Percentiles rank a stretch among this genome's conserved stretches.
Conservation (phyloP, 768 basidiomycete species). For the Mycena floridula region DNA sequence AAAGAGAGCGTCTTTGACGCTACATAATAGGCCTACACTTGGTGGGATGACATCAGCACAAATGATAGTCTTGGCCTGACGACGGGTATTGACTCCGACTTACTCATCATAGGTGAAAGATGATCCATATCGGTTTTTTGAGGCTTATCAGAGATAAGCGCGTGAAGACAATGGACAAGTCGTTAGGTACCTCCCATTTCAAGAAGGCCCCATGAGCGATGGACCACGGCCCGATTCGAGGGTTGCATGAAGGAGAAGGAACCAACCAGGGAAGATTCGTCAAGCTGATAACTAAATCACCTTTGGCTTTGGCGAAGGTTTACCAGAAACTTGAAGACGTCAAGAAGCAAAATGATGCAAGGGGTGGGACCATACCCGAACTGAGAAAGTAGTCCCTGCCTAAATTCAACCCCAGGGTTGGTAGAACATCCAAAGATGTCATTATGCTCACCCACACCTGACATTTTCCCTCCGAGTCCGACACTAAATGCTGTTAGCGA, state of each 20-base stretch:
- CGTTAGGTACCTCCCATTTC: constrained; percentile 24
- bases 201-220: constrained; percentile 40
- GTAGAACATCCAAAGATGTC: constrained; percentile 29
- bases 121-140: constrained; percentile 47
- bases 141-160: background rate
- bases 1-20: too few relatives aligned
- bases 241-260: constrained; percentile 35
- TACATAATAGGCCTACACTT: too few relatives aligned
- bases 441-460: constrained; percentile 50
- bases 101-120: constrained; percentile 78
- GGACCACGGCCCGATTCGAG: constrained; percentile 35
- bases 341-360: too few relatives aligned
- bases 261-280: constrained; percentile 31
- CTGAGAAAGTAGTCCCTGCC: constrained; percentile 33
- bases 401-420: too few relatives aligned
- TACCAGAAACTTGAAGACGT: constrained; percentile 19
- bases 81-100: too few relatives aligned
- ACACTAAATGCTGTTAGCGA: constrained; percentile 51
- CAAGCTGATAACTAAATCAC: constrained; percentile 32
- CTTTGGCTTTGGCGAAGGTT: constrained; percentile 15
- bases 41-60: too few relatives aligned
- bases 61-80: too few relatives aligned
- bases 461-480: constrained; percentile 44
- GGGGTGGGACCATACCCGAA: too few relatives aligned
- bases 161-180: constrained; percentile 15